Conservation (phyloP, 2,329 filamentous ascomycete species). For the Ampelomyces quisqualis region DNA sequence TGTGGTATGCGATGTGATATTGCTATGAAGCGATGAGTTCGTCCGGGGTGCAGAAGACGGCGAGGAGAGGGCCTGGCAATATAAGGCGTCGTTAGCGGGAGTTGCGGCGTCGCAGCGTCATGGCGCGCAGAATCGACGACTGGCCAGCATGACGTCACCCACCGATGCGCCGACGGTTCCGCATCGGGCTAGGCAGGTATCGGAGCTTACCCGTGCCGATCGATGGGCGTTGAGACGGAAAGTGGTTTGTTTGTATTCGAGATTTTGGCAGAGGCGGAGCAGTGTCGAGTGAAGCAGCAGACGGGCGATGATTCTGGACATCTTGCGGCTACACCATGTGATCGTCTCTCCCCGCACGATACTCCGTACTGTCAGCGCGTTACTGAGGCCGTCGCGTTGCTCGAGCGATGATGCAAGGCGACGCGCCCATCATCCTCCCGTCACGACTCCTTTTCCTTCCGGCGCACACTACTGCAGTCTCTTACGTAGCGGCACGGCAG, state of each 20-base stretch:
- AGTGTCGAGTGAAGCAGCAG: too few relatives aligned
- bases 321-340: neutral
- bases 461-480: conserved; percentile 2
- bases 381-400: conserved; percentile 20
- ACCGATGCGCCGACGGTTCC: conserved; percentile 6
- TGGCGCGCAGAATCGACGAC: conserved; percentile 20
- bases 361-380: conserved; percentile 3
- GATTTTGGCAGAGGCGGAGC: too few relatives aligned
- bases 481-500: conserved; percentile 8
- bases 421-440: conserved; percentile 10
- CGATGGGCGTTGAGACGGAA: too few relatives aligned
- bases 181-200: too few relatives aligned
- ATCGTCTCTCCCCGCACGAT: conserved; percentile 4
- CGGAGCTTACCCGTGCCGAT: conserved; percentile 13
- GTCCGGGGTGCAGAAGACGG: conserved; percentile 5
- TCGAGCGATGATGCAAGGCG: conserved; percentile 13
- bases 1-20: conserved; percentile 7
- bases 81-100: conserved; percentile 19
- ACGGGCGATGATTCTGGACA: too few relatives aligned
- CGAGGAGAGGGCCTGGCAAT: conserved; percentile 3
- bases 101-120: conserved; percentile 14
- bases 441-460: conserved; percentile 1
- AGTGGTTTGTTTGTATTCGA: conserved; percentile 4
- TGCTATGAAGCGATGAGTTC: conserved; percentile 16
- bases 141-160: too few relatives aligned